phyloP scores from a whole-genome alignment of 192 early-diverging fungal species.

The Piromyces sp. region DNA sequence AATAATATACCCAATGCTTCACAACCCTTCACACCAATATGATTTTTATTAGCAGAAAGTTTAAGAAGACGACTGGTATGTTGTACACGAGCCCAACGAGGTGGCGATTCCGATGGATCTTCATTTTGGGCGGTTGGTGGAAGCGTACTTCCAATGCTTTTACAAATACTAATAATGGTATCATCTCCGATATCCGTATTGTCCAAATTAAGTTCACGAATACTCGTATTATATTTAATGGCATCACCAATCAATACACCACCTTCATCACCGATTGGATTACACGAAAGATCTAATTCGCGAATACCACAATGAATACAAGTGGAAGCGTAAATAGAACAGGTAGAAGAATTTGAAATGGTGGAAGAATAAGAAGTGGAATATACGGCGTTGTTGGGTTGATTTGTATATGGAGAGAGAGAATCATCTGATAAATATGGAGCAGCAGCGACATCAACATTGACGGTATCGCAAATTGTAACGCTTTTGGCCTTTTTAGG shows the following conservation, averaged over 20 bases:
- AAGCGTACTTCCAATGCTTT: not conserved
- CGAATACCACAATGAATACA: not conserved
- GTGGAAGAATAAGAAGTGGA: not conserved
- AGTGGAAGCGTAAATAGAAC: not conserved
- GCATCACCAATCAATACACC: not conserved
- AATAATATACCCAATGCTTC: not conserved
- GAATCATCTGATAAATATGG: not conserved
- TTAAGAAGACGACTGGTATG: not conserved
- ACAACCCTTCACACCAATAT: not conserved
- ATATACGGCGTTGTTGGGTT: not conserved
- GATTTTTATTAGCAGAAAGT: not conserved
- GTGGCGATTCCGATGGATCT: not conserved
- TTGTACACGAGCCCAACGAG: not conserved
- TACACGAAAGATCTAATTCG: not conserved
- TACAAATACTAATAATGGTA: not conserved
- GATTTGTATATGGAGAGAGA: not conserved
- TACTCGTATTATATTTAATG: not conserved
- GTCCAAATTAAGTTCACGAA: not conserved
- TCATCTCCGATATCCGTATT: not conserved
- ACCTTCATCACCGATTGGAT: not conserved
- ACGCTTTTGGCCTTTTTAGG: not conserved
- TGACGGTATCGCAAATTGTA: not conserved
- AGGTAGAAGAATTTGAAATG: not conserved
- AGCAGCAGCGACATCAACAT: not conserved
- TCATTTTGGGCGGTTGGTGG: not conserved